phyloP scores from a whole-genome alignment of 2,329 filamentous ascomycete genomes.

The Thermothelomyces thermophilus region DNA sequence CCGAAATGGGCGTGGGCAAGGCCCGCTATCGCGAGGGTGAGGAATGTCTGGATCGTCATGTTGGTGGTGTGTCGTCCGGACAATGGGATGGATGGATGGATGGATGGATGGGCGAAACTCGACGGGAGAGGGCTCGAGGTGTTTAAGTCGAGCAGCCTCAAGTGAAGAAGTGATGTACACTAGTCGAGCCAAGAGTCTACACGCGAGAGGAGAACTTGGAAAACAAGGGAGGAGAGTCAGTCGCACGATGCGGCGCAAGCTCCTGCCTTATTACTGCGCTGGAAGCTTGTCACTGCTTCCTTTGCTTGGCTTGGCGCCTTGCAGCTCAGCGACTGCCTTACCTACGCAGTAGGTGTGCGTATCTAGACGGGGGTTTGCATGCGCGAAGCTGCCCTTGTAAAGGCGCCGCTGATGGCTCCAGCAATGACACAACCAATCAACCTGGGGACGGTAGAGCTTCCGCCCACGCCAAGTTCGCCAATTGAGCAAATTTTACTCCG shows the following conservation, averaged over 20 bases:
- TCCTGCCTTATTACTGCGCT: background rate
- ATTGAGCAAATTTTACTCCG: constrained; percentile 24
- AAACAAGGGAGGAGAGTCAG: too few species aligned
- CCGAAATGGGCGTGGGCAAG: constrained; percentile 43
- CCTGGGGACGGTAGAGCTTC: too few species aligned
- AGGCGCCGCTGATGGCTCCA: background rate
- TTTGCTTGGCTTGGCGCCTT: background rate
- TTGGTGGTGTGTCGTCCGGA: background rate
- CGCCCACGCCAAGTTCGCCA: constrained; percentile 5
- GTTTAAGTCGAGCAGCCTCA: too few species aligned
- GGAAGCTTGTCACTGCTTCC: background rate
- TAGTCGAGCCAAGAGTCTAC: too few species aligned
- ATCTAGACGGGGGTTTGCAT: background rate
- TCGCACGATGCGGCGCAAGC: too few species aligned
- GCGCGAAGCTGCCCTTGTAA: background rate
- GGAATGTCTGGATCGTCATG: constrained; percentile 31
- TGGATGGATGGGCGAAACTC: background rate
- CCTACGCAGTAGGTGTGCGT: too few species aligned
- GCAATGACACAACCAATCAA: background rate
- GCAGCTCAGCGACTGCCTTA: too few species aligned
- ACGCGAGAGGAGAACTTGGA: background rate
- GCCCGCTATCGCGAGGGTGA: constrained; percentile 32
- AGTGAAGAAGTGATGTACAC: too few species aligned
- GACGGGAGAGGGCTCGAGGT: too few species aligned
- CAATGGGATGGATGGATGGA: constrained; percentile 8